Conservation (phyloP, 495 filamentous ascomycete genomes). For the Penicillium steckii region DNA sequence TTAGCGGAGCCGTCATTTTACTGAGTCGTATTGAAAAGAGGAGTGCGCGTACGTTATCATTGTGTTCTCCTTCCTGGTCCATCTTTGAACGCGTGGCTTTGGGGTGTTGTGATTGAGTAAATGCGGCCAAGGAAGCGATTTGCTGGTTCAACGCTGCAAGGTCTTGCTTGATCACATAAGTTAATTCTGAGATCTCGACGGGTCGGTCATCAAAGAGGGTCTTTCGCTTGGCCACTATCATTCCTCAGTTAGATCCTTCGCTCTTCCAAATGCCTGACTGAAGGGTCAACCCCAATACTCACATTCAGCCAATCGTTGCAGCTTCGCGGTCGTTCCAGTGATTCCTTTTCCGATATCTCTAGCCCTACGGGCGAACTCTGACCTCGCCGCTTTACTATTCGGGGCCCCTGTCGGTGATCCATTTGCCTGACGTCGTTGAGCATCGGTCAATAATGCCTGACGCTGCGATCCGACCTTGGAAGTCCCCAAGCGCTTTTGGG, state of each 20-base stretch:
- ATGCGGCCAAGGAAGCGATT: constrained; percentile 75
- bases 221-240: constrained; percentile 87
- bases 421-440: constrained; percentile 70
- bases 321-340: constrained; percentile 86
- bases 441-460: constrained; percentile 74
- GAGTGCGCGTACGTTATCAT: constrained; percentile 69
- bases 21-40: no score
- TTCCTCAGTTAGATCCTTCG: constrained; percentile 9
- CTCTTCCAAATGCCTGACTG: no score
- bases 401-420: constrained; percentile 50
- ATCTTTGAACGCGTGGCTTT: constrained; percentile 51
- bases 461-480: constrained; percentile 73
- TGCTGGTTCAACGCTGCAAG: constrained; percentile 83
- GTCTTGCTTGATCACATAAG: constrained; percentile 96
- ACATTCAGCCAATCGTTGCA: constrained; percentile 88
- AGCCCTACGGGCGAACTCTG: constrained; percentile 87
- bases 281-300: constrained; percentile 27
- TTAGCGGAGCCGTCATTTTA: not conserved
- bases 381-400: constrained; percentile 47
- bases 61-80: constrained; percentile 93
- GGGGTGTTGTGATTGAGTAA: constrained; percentile 70
- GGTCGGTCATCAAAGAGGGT: constrained; percentile 96
- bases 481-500: constrained; percentile 68
- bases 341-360: constrained; percentile 90
- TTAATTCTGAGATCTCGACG: constrained; percentile 94